These are phyloP conservation scores for Smittium mucronatum DNA, from an alignment of 371 early-diverging fungal genomes.

Conservation along the genomic window DNA sequence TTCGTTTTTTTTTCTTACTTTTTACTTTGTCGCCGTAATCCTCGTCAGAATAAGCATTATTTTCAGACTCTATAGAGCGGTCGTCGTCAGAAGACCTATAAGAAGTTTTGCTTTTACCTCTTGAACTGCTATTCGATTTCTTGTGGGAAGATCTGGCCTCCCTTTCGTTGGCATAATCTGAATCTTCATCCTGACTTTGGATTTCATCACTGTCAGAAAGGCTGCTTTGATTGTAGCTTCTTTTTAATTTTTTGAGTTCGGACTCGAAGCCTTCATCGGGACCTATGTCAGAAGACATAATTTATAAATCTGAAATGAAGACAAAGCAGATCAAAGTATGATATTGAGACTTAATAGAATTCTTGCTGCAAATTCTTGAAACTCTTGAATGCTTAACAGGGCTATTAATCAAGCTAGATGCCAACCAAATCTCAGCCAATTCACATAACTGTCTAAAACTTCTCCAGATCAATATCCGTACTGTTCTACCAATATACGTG, in stretches of 20 bases:
- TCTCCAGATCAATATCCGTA: no score
- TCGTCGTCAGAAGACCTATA: constrained; percentile 45
- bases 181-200: constrained; percentile 53
- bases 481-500: no score
- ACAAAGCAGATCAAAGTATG: no score
- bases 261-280: constrained; percentile 28
- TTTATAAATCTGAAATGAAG: no score
- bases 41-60: constrained; percentile 14
- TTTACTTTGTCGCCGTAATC: constrained; percentile 17
- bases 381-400: no score
- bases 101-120: constrained; percentile 28
- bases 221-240: constrained; percentile 24
- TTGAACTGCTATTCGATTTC: constrained; percentile 8
- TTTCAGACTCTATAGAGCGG: constrained; percentile 25
- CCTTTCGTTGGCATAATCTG: constrained; percentile 34
- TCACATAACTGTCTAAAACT: no score
- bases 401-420: no score
- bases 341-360: no score
- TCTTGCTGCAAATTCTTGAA: no score
- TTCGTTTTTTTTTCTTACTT: constrained; percentile 34
- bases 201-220: constrained; percentile 31
- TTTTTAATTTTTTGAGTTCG: constrained; percentile 15
- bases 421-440: no score
- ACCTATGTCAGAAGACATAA: constrained; percentile 12
- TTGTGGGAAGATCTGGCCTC: constrained; percentile 11